Conservation (phyloP, 2,329 filamentous ascomycete species). For the Didymella sp. region DNA sequence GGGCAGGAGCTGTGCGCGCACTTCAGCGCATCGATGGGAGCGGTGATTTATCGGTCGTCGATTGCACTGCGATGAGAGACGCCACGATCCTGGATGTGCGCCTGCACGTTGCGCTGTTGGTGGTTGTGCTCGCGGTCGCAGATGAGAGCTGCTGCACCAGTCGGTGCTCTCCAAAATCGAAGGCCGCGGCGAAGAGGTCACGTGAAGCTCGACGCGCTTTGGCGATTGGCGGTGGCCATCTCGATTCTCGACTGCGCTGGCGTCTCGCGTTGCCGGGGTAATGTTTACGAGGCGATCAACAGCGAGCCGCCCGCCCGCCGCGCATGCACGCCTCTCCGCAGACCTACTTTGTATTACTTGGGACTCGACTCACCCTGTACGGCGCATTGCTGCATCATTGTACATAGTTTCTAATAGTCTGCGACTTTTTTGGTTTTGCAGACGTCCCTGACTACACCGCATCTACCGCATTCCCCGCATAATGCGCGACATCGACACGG, state of each 20-base stretch:
- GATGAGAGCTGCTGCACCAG: not conserved
- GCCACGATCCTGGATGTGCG: not conserved
- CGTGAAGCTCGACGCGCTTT: constrained; percentile 9
- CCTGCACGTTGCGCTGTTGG: constrained; percentile 2
- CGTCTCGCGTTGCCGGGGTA: constrained; percentile 25
- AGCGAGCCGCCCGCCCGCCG: constrained; percentile 17
- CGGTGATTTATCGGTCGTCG: not conserved
- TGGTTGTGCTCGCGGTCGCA: not conserved
- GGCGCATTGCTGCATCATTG: constrained; percentile 31
- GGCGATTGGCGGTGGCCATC: not conserved
- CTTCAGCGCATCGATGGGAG: constrained; percentile 25
- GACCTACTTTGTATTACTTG: constrained; percentile 22
- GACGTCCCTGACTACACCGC: constrained; percentile 12
- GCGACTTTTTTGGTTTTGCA: constrained; percentile 18
- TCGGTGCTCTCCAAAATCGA: constrained; percentile 12
- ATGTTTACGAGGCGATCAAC: constrained; percentile 28
- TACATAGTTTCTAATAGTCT: constrained; percentile 35
- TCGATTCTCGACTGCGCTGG: constrained; percentile 5
- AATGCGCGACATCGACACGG: constrained; percentile 27
- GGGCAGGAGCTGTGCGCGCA: constrained; percentile 20
- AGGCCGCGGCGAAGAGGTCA: constrained; percentile 12
- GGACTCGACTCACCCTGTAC: constrained; percentile 17
- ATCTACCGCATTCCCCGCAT: constrained; percentile 36
- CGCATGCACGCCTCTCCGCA: constrained; percentile 21
- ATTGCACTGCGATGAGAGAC: not conserved